phyloP scores from a whole-genome alignment of 2,329 filamentous ascomycete genomes.

The Bertia moriformis region DNA sequence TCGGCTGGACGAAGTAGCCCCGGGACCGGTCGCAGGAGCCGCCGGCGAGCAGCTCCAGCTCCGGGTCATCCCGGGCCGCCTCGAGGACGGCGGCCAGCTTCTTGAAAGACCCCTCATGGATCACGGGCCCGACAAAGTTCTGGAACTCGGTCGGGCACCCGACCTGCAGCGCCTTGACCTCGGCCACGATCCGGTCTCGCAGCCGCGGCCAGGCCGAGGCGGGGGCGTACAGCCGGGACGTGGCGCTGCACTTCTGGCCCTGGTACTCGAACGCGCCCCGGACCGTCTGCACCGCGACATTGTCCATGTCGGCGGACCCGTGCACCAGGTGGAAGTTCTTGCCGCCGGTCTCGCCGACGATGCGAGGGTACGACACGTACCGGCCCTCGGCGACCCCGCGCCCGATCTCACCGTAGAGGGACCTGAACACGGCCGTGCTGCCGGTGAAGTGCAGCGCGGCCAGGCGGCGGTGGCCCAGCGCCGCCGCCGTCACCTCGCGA shows the following conservation, averaged over 20 bases:
- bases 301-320: constrained; percentile 60
- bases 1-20: constrained; percentile 75
- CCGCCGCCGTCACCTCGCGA: constrained; percentile 64
- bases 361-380: constrained; percentile 73
- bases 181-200: constrained; percentile 48
- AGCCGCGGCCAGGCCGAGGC: constrained; percentile 62
- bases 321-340: constrained; percentile 89
- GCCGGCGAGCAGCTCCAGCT: constrained; percentile 60
- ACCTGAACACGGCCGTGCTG: constrained; percentile 79
- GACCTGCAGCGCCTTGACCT: constrained; percentile 56
- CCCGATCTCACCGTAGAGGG: constrained; percentile 75
- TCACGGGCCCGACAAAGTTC: constrained; percentile 79
- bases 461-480: constrained; percentile 66
- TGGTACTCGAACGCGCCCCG: constrained; percentile 83
- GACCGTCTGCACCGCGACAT: constrained; percentile 68
- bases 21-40: constrained; percentile 64
- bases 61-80: constrained; percentile 57
- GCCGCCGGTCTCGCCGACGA: constrained; percentile 80
- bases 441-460: constrained; percentile 91
- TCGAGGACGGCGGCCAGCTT: constrained; percentile 68
- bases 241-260: constrained; percentile 82
- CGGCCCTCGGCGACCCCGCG: constrained; percentile 65
- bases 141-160: constrained; percentile 53
- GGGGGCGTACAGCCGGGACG: constrained; percentile 66
- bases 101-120: constrained; percentile 68